Base-by-base conservation (phyloP, 202 grass and related monocot genomes). In the Miscanthus sacchariflorus region DNA sequence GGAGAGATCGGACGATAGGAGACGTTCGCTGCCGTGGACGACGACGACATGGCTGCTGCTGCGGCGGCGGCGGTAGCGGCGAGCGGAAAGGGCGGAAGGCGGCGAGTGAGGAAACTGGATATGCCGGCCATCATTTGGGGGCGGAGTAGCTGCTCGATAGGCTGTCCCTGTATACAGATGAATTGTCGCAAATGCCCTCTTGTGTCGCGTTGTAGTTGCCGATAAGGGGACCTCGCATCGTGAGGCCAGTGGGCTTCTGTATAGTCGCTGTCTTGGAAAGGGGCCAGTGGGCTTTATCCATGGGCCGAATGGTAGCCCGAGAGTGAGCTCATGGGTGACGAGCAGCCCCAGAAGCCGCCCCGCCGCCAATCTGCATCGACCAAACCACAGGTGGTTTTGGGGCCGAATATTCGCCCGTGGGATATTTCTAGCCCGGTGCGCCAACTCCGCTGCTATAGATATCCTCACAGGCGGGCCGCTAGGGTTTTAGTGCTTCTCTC, bases 1-100 rank as follows among this genome's bases (percentile, higher is more conserved):
- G 93, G 88, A 9, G 81, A 88, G 70, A 99, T 80, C 49, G 87
- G 85, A 56, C 45, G 54, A 1, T 76, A 83, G 68, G 89, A 39
- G 28, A 78, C 43, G 39, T 70, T 89, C 14, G 38, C 9, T 45
- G 27, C 44, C 33, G 88, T 56, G 77, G 86, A 52, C 45, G 83
- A 92, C 17, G 82, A 86, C 48, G 92, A 90, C 95, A 95, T 98
- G 77, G 85, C 72, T 64, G 85, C 81, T 40, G 65, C 9, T 1
- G 74, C 72, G 2, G 48, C 12, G 17, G 18, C 0, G 52, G 52
- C 18, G 36, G 6, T 49, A 76, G 76, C 27, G 45, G 84, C 44
- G 70, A 75, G 85, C 21, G 39, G 80, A 17, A 80, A 40, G 40
- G 23, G 38, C 18, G 45, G 70, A 36, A 50, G 70, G 61, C 85